A percentile compares a stretch with the other conserved stretches of the same genome.
Conservation (phyloP, 352 stramenopile species). For the Globisporangium paddicum region DNA sequence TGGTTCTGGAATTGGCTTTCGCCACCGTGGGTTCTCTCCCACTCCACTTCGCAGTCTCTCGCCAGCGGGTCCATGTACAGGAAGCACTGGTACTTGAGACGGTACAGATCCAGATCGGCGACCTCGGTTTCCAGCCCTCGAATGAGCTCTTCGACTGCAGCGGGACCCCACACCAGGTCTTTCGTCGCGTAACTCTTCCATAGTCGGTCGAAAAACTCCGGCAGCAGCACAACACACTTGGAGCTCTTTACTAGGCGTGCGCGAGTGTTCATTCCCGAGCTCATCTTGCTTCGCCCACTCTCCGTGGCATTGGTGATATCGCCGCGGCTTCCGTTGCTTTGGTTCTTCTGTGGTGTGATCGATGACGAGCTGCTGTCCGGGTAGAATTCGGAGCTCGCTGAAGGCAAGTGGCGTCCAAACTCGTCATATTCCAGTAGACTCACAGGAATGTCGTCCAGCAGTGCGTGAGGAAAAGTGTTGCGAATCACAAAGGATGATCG, state of each 20-base stretch:
- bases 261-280: conserved; percentile 70
- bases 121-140: conserved; percentile 68
- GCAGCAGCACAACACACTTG: conserved; percentile 79
- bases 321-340: conserved; percentile 27
- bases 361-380: conserved; percentile 30
- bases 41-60: conserved; percentile 48
- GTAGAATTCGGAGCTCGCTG: conserved; percentile 39
- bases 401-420: conserved; percentile 69
- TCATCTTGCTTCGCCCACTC: conserved; percentile 64
- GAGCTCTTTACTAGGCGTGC: conserved; percentile 63
- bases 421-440: conserved; percentile 80
- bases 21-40: conserved; percentile 22
- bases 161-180: conserved; percentile 74
- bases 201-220: conserved; percentile 84
- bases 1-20: conserved; percentile 19
- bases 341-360: conserved; percentile 25
- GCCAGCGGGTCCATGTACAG: conserved; percentile 76
- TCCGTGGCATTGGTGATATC: conserved; percentile 68
- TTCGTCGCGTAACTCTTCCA: conserved; percentile 73
- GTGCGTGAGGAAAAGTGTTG: conserved; percentile 76
- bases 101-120: conserved; percentile 66
- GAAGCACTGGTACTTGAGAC: conserved; percentile 78
- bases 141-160: conserved; percentile 71
- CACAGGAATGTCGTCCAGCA: conserved; percentile 74
- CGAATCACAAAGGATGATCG: conserved; percentile 81